Evolutionary conservation across 306 rosid genomes (phyloP).

Genomic region (Mucuna pruriens): DNA sequence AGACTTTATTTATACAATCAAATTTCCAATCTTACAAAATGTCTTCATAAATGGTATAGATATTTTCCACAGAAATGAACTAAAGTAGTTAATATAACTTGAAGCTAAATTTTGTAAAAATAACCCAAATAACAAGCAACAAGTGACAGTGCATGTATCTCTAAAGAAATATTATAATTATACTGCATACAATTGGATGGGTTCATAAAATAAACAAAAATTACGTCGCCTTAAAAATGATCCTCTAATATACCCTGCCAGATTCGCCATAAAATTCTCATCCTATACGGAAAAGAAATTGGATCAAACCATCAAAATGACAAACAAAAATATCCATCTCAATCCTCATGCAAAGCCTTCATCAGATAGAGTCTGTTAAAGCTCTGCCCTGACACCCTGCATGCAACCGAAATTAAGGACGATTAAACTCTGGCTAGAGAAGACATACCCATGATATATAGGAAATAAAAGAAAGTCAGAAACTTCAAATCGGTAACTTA

Average conservation of each 20-base stretch:
- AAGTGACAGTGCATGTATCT: background rate
- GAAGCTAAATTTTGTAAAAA: slow-evolving; percentile 7
- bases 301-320: slow-evolving; percentile 29
- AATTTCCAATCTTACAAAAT: background rate
- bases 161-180: background rate
- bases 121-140: background rate
- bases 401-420: background rate
- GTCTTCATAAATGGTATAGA: background rate
- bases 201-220: slow-evolving; percentile 23
- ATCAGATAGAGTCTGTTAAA: slow-evolving; percentile 80
- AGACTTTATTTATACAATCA: background rate
- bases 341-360: slow-evolving; percentile 82
- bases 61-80: background rate
- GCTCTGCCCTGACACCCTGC: slow-evolving; percentile 91
- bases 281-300: slow-evolving; percentile 15
- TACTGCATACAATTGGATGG: slow-evolving; percentile 24
- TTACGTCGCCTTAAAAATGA: background rate
- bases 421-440: slow-evolving; percentile 20
- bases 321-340: slow-evolving; percentile 34
- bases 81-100: background rate
- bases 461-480: background rate
- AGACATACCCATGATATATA: background rate
- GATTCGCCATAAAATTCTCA: slow-evolving; percentile 13
- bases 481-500: background rate
- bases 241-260: slow-evolving; percentile 9